These are phyloP conservation scores for Taphrina confusa DNA, from an alignment of 1,139 yeast species.

Conservation along the genomic window DNA sequence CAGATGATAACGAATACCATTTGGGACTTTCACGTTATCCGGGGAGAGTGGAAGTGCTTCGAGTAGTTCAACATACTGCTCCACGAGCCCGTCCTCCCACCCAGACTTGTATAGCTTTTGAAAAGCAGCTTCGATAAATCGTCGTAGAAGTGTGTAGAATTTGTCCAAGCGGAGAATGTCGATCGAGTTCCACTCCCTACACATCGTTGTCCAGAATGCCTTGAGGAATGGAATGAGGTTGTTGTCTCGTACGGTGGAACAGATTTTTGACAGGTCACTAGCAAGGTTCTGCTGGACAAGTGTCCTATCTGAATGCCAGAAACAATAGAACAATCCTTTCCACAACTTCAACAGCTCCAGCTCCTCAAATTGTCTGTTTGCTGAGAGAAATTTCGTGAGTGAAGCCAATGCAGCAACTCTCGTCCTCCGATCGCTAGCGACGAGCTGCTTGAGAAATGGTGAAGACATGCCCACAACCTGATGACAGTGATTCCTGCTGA, in stretches of 20 bases:
- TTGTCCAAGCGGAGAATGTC: conserved; percentile 87
- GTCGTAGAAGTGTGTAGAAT: conserved; percentile 75
- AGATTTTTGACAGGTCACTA: conserved; percentile 65
- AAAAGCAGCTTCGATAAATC: conserved; percentile 63
- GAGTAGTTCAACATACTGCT: conserved; percentile 50
- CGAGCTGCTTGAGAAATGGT: conserved; percentile 73
- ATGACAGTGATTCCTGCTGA: too few relatives aligned
- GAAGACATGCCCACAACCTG: conserved; percentile 14
- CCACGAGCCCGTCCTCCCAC: conserved; percentile 60
- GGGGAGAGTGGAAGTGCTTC: conserved; percentile 48
- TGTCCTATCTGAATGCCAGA: conserved; percentile 97
- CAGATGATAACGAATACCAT: conserved; percentile 80
- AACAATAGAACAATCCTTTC: conserved; percentile 82
- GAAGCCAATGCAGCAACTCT: conserved; percentile 77
- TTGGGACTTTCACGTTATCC: conserved; percentile 55
- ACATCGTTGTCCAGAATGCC: conserved; percentile 81
- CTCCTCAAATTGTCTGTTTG: conserved; percentile 50
- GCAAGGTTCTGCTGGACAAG: conserved; percentile 87
- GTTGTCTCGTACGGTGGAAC: conserved; percentile 50
- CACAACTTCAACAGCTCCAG: conserved; percentile 78
- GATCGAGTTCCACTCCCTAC: conserved; percentile 78
- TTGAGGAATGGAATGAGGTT: conserved; percentile 58
- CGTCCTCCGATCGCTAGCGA: conserved; percentile 74
- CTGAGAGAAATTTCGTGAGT: conserved; percentile 59
- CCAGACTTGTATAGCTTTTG: conserved; percentile 54